These are phyloP conservation scores for Mortierella sp. DNA, from an alignment of 371 early-diverging fungal genomes.

Conservation along the genomic window DNA sequence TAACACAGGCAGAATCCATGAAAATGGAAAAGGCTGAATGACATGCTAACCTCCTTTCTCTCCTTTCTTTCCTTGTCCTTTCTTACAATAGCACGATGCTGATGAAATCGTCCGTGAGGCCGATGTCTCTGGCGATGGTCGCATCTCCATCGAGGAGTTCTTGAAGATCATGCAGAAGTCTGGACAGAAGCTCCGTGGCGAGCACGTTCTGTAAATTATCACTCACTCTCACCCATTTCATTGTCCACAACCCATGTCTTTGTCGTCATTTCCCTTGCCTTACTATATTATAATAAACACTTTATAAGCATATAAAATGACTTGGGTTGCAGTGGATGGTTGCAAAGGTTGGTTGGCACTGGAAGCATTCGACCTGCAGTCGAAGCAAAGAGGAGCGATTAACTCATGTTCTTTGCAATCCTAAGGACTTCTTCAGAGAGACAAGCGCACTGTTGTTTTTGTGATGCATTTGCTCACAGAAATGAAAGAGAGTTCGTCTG, in stretches of 20 bases:
- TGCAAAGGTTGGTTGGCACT: not conserved
- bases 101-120: conserved; percentile 59
- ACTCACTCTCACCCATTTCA: not conserved
- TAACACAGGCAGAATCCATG: not conserved
- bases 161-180: conserved; percentile 59
- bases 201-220: conserved; percentile 44
- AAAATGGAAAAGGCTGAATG: not conserved
- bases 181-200: conserved; percentile 59
- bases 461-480: no score
- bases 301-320: not conserved
- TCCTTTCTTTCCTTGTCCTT: not conserved
- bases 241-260: no score
- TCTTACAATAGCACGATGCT: conserved; percentile 36
- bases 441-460: no score
- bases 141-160: conserved; percentile 57
- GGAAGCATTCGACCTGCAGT: not conserved
- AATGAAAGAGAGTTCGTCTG: no score
- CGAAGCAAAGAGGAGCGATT: not conserved
- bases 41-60: not conserved
- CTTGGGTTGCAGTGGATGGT: not conserved
- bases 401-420: no score
- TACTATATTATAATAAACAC: not conserved
- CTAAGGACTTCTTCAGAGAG: no score
- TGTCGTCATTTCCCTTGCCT: not conserved
- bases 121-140: conserved; percentile 60